These are phyloP conservation scores for Aspergillus mulundensis DNA, from an alignment of 495 filamentous ascomycete genomes.

Conservation along the genomic window DNA sequence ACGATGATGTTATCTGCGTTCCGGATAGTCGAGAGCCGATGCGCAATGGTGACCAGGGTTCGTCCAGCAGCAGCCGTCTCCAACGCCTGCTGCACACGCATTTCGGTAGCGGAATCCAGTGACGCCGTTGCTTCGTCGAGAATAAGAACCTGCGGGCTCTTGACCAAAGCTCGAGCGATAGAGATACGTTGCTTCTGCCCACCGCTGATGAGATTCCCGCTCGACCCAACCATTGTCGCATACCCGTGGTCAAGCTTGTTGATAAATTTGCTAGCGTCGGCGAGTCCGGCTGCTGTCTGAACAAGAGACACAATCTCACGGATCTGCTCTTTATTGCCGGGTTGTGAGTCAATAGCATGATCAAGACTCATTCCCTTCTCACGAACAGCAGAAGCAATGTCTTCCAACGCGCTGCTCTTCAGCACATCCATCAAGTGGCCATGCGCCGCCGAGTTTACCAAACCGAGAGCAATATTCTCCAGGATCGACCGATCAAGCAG, in stretches of 20 bases:
- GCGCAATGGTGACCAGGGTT: slow-evolving; percentile 45
- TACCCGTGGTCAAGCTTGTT: slow-evolving; percentile 44
- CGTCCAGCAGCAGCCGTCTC: slow-evolving; percentile 27
- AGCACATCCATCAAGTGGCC: slow-evolving; percentile 34
- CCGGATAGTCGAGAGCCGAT: slow-evolving; percentile 45
- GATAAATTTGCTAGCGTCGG: slow-evolving; percentile 43
- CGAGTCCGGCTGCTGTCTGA: slow-evolving; percentile 31
- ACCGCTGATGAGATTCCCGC: slow-evolving; percentile 46
- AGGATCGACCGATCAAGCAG: slow-evolving; percentile 61
- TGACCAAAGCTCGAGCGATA: slow-evolving; percentile 56
- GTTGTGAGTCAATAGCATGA: background rate
- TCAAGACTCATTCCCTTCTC: slow-evolving; percentile 20
- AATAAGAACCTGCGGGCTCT: slow-evolving; percentile 46
- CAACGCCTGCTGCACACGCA: slow-evolving; percentile 66
- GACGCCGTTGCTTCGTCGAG: slow-evolving; percentile 57
- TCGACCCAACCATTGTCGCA: slow-evolving; percentile 47
- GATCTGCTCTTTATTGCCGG: slow-evolving; percentile 10
- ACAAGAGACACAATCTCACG: slow-evolving; percentile 36
- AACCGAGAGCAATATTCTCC: slow-evolving; percentile 63
- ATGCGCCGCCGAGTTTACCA: slow-evolving; percentile 48
- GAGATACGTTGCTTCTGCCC: slow-evolving; percentile 68
- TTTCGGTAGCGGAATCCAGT: slow-evolving; percentile 59
- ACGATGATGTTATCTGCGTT: slow-evolving; percentile 36
- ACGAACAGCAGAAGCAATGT: slow-evolving; percentile 27
- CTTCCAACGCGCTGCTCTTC: slow-evolving; percentile 25